Evolutionary conservation across 139 green algal genomes (phyloP).

Genomic region (Auxenochlorella protothecoides): DNA sequence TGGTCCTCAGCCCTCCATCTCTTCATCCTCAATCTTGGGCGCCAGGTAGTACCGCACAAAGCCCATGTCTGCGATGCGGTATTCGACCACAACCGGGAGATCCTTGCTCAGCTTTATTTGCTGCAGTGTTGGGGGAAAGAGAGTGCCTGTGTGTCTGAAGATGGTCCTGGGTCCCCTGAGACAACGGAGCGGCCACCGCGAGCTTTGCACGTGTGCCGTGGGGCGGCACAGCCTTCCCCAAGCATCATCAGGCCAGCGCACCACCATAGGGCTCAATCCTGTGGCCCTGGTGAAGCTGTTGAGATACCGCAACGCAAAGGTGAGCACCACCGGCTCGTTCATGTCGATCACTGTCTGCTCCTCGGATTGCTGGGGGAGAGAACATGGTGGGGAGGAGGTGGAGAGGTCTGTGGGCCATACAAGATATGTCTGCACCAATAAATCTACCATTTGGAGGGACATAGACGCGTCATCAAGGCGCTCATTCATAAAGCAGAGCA

Average conservation of each 20-base stretch:
- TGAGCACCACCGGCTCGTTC: constrained; percentile 81
- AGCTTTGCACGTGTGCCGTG: not conserved
- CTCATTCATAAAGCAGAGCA: no score
- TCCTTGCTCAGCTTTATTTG: constrained; percentile 63
- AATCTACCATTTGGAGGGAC: no score
- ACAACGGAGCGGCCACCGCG: no score
- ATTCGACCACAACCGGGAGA: constrained; percentile 84
- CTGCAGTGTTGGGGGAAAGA: not conserved
- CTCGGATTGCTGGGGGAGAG: constrained; percentile 24
- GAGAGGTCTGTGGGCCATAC: no score
- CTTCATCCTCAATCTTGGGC: constrained; percentile 65
- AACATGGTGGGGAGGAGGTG: no score
- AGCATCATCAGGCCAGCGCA: not conserved
- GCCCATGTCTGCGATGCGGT: constrained; percentile 77
- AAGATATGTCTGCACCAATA: no score
- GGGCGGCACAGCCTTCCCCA: constrained; percentile 30
- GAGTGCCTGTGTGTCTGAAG: no score
- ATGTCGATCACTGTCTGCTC: constrained; percentile 77
- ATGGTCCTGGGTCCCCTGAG: no score
- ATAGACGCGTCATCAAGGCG: no score
- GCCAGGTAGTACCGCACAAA: constrained; percentile 64
- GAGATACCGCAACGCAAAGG: constrained; percentile 93
- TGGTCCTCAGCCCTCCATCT: constrained; percentile 12
- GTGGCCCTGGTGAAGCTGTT: constrained; percentile 90
- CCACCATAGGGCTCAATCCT: constrained; percentile 40